Evolutionary conservation across 2,329 filamentous ascomycete species (phyloP).

Genomic region (Orbilia ellipsospora): DNA sequence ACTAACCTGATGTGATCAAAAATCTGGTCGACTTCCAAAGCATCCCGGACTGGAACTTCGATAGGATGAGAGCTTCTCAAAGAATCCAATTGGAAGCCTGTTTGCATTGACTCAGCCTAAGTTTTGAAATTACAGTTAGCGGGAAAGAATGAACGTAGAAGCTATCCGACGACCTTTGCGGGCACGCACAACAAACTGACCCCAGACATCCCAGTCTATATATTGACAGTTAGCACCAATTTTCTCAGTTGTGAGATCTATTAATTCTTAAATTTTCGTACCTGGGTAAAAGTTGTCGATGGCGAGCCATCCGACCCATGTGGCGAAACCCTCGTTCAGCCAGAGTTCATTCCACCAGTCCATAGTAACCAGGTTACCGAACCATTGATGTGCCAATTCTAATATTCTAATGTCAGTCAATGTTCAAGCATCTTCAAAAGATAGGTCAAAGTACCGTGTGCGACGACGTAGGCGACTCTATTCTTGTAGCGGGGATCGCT

Average conservation of each 20-base stretch:
- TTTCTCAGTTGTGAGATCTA: too few species aligned
- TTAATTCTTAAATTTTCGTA: conserved; percentile 59
- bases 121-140: conserved; percentile 43
- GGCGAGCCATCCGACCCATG: conserved; percentile 96
- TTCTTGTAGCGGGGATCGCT: conserved; percentile 93
- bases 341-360: conserved; percentile 96
- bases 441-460: conserved; percentile 70
- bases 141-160: conserved; percentile 5
- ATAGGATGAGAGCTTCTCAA: conserved; percentile 94
- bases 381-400: conserved; percentile 96
- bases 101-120: conserved; percentile 88
- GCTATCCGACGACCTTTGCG: conserved; percentile 65
- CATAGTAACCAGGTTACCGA: conserved; percentile 95
- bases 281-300: conserved; percentile 88
- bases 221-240: not conserved
- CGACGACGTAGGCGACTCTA: conserved; percentile 93
- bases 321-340: conserved; percentile 97
- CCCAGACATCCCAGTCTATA: conserved; percentile 94
- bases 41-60: conserved; percentile 92
- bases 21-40: conserved; percentile 95
- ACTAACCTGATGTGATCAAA: conserved; percentile 97
- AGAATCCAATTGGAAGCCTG: conserved; percentile 87
- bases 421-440: conserved; percentile 16
- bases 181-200: conserved; percentile 84
- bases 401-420: conserved; percentile 53